A percentile compares a stretch with the other conserved stretches of the same genome.
phyloP scores from a whole-genome alignment of 2,329 filamentous ascomycete species.

The Claviceps capensis region DNA sequence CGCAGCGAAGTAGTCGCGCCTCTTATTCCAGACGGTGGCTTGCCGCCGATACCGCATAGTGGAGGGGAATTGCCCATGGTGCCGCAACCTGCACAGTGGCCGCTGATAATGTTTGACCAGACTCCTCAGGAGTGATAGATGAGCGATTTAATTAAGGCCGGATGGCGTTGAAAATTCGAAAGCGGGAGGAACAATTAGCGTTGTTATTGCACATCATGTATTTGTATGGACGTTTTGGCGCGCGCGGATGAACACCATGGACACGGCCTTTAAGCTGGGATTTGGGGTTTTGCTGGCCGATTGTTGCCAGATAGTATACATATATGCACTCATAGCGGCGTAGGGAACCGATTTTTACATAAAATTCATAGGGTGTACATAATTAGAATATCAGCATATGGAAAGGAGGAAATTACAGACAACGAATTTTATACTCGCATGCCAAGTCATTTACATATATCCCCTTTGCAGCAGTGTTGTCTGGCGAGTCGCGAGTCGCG shows the following conservation, averaged over 20 bases:
- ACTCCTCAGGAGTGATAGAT: constrained; percentile 3
- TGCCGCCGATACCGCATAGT: constrained; percentile 1
- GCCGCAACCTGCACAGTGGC: constrained; percentile 17
- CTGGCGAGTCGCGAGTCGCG: no score
- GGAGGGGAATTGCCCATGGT: constrained; percentile 14
- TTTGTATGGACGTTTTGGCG: neutral
- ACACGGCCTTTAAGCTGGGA: neutral
- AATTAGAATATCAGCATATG: neutral
- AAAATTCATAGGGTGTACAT: neutral
- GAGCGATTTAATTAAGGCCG: neutral
- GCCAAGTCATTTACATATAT: no score
- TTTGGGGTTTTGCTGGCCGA: neutral
- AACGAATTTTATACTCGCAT: no score
- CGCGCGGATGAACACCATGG: neutral
- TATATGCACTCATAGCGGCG: neutral
- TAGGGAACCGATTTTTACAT: neutral
- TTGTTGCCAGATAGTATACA: neutral
- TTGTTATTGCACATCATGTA: neutral
- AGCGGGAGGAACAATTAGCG: no score
- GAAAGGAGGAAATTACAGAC: no score
- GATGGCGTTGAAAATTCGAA: neutral
- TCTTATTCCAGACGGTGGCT: constrained; percentile 1
- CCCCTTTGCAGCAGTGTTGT: no score
- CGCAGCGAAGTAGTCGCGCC: constrained; percentile 1
- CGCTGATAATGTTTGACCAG: constrained; percentile 19